Percentiles rank a stretch among this genome's conserved stretches.
Evolutionary conservation across 148 eudicot species (phyloP).

Genomic region (Silene uniflora): DNA sequence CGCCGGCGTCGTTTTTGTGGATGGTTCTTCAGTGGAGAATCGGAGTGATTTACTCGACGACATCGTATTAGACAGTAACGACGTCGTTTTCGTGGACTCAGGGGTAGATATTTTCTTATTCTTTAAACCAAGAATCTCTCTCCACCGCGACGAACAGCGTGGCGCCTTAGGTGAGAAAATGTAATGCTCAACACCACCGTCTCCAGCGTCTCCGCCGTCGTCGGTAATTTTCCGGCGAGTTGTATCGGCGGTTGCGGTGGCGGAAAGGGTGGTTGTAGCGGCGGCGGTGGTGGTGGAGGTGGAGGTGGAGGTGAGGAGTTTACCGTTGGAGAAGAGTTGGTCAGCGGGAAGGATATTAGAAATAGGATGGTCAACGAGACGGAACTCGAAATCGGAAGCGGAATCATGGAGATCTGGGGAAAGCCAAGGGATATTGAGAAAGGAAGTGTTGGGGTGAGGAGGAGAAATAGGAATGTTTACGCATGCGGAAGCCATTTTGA

Average conservation of each 20-base stretch:
- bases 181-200: constrained; percentile 34
- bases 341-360: constrained; percentile 79
- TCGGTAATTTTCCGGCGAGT: constrained; percentile 25
- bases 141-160: constrained; percentile 79
- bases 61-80: too few relatives aligned
- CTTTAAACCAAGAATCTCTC: constrained; percentile 66
- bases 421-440: neutral
- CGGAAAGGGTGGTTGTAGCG: constrained; percentile 9
- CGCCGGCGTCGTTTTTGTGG: neutral
- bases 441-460: neutral
- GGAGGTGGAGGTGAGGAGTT: constrained; percentile 58
- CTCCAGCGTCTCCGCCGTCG: too few relatives aligned
- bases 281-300: constrained; percentile 37
- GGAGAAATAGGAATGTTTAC: neutral
- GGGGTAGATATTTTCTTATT: constrained; percentile 10
- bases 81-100: too few relatives aligned
- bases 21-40: too few relatives aligned
- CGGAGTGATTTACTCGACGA: too few relatives aligned
- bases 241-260: too few relatives aligned
- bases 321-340: constrained; percentile 80
- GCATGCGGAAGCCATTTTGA: neutral
- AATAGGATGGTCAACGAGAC: constrained; percentile 39
- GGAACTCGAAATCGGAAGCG: constrained; percentile 63
- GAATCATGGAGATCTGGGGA: constrained; percentile 17
- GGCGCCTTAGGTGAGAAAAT: constrained; percentile 84